Evolutionary conservation across 2,329 filamentous ascomycete genomes (phyloP).

Genomic region (Alternaria sp.): DNA sequence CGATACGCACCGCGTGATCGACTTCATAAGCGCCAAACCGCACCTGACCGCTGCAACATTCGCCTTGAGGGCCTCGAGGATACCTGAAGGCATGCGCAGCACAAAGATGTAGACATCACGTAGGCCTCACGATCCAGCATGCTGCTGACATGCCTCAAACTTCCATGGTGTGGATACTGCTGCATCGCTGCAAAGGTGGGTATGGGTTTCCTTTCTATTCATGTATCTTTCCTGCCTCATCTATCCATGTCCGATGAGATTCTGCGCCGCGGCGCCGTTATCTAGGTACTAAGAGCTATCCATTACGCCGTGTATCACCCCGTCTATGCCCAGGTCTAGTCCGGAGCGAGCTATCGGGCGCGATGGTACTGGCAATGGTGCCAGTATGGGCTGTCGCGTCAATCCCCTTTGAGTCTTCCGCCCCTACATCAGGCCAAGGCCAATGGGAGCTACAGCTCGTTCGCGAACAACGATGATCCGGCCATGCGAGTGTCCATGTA

Average conservation of each 20-base stretch:
- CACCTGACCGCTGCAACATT: fast-evolving
- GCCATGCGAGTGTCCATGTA: no score
- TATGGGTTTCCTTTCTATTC: not conserved
- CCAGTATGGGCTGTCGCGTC: not conserved
- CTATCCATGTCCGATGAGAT: not conserved
- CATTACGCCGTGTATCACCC: not conserved
- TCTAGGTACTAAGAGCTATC: not conserved
- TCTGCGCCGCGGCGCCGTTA: not conserved
- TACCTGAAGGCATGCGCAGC: not conserved
- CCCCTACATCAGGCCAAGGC: no score
- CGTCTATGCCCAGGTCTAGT: not conserved
- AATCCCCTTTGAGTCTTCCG: not conserved
- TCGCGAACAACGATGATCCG: no score
- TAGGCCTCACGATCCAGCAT: not conserved
- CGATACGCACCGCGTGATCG: not conserved
- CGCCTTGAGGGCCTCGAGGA: not conserved
- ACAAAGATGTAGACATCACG: not conserved
- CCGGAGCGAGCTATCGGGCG: not conserved
- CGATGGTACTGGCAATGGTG: not conserved
- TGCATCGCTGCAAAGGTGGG: not conserved
- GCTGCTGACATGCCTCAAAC: not conserved
- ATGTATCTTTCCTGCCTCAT: not conserved
- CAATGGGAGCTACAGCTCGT: no score
- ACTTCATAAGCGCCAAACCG: not conserved
- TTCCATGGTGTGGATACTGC: not conserved